These are phyloP conservation scores for Papiliotrema fonsecae DNA, from an alignment of 1,284 basidiomycete genomes.

Conservation along the genomic window DNA sequence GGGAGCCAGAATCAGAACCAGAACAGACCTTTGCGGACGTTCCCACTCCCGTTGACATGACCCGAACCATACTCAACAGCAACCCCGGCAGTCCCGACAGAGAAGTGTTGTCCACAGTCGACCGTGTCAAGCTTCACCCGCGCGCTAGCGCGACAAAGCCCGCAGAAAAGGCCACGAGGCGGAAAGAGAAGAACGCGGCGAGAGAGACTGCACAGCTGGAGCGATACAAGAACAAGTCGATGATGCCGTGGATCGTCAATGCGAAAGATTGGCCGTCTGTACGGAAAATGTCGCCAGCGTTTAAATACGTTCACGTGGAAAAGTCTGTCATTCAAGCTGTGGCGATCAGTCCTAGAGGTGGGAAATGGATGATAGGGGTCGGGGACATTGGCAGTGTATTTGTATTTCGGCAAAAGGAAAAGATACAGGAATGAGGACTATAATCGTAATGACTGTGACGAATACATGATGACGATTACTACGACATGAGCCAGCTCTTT, in stretches of 20 bases:
- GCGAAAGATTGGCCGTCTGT: not conserved
- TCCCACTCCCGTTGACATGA: not conserved
- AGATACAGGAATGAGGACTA: not conserved
- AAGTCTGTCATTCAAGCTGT: slow-evolving; percentile 9
- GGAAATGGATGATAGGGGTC: slow-evolving; percentile 24
- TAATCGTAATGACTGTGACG: not conserved
- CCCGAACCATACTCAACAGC: not conserved
- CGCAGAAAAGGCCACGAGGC: not conserved
- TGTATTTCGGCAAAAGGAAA: slow-evolving; percentile 11
- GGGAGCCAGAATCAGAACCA: not conserved
- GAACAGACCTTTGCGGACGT: not conserved
- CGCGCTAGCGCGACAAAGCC: not conserved
- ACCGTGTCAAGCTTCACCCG: not conserved
- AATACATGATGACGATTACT: too few relatives aligned
- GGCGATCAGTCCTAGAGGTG: slow-evolving; percentile 27
- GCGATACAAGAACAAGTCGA: not conserved
- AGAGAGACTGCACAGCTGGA: not conserved
- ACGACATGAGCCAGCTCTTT: slow-evolving; percentile 31
- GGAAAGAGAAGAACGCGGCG: not conserved
- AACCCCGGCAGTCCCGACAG: not conserved
- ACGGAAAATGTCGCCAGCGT: not conserved
- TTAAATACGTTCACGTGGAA: not conserved
- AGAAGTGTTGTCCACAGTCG: not conserved
- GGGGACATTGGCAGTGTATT: slow-evolving; percentile 16
- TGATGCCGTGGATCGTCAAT: not conserved